phyloP scores from a whole-genome alignment of 768 basidiomycete species.

The Russula griseocarnosa region DNA sequence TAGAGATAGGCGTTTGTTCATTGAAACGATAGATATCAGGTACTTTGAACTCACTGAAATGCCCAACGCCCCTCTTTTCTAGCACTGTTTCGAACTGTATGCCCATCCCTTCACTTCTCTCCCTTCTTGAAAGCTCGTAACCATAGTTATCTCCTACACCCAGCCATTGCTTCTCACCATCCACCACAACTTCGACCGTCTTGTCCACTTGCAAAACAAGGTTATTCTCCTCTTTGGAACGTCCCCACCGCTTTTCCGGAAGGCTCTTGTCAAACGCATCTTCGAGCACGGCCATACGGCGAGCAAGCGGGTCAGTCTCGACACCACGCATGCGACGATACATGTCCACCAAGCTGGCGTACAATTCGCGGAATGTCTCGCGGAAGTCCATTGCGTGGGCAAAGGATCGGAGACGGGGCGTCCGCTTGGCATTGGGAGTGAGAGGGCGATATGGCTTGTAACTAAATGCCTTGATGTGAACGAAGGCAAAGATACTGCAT shows the following conservation, averaged over 20 bases:
- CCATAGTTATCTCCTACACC: constrained; percentile 45
- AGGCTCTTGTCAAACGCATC: constrained; percentile 36
- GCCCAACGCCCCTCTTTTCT: constrained; percentile 34
- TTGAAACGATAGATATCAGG: not conserved
- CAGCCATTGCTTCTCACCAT: constrained; percentile 51
- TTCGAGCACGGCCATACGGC: constrained; percentile 41
- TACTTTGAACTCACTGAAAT: constrained; percentile 11
- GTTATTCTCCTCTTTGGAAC: constrained; percentile 14
- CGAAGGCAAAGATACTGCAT: constrained; percentile 57
- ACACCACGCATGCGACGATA: constrained; percentile 48
- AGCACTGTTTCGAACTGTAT: constrained; percentile 54
- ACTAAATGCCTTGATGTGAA: constrained; percentile 70
- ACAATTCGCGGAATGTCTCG: constrained; percentile 63
- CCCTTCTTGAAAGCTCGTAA: constrained; percentile 43
- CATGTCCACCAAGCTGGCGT: constrained; percentile 56
- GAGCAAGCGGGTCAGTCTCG: constrained; percentile 48
- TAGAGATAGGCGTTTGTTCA: not conserved
- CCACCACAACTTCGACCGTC: constrained; percentile 33
- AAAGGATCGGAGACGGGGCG: constrained; percentile 55
- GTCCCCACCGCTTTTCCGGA: constrained; percentile 24
- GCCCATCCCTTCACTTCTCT: constrained; percentile 52
- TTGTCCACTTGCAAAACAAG: constrained; percentile 6
- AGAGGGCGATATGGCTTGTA: constrained; percentile 55
- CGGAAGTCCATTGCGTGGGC: constrained; percentile 64
- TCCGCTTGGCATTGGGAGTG: constrained; percentile 37